Evolutionary conservation across 495 filamentous ascomycete genomes (phyloP).

Genomic region (Penicillium cinerascens): DNA sequence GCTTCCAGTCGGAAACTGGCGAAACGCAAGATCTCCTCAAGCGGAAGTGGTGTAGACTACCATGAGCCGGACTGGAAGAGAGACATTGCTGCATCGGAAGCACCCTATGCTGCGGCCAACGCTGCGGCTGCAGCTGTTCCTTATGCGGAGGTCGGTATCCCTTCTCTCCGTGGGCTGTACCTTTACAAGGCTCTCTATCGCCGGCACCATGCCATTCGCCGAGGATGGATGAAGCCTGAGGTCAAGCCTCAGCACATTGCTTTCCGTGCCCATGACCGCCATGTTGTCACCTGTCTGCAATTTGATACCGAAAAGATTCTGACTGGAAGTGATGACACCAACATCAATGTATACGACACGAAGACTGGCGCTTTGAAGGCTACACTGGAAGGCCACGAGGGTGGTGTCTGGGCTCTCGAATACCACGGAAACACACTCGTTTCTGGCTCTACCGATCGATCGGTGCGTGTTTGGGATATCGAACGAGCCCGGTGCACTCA

Average conservation of each 20-base stretch:
- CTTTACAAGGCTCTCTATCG: constrained; percentile 96
- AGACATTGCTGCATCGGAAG: constrained; percentile 54
- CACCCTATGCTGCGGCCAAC: constrained; percentile 80
- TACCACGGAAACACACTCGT: constrained; percentile 94
- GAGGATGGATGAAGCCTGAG: constrained; percentile 83
- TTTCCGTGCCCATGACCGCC: constrained; percentile 89
- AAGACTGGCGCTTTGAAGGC: constrained; percentile 83
- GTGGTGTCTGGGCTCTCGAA: constrained; percentile 96
- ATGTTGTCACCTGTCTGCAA: constrained; percentile 96
- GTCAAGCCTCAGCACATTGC: constrained; percentile 91
- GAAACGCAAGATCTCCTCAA: constrained; percentile 53
- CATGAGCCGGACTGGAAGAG: constrained; percentile 44
- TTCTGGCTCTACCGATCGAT: constrained; percentile 93
- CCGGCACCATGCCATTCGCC: constrained; percentile 81
- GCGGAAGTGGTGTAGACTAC: constrained; percentile 27
- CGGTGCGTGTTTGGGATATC: constrained; percentile 97
- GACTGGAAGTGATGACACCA: constrained; percentile 95
- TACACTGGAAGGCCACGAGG: constrained; percentile 88
- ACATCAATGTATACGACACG: constrained; percentile 98
- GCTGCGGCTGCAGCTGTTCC: constrained; percentile 78
- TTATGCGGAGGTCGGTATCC: constrained; percentile 74
- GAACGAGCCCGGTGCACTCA: constrained; percentile 85
- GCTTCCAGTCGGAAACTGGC: constrained; percentile 48
- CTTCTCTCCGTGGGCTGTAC: constrained; percentile 75
- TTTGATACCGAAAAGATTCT: constrained; percentile 98